Base-by-base conservation (phyloP, 495 filamentous ascomycete genomes). In the Neurospora tetraspora region DNA sequence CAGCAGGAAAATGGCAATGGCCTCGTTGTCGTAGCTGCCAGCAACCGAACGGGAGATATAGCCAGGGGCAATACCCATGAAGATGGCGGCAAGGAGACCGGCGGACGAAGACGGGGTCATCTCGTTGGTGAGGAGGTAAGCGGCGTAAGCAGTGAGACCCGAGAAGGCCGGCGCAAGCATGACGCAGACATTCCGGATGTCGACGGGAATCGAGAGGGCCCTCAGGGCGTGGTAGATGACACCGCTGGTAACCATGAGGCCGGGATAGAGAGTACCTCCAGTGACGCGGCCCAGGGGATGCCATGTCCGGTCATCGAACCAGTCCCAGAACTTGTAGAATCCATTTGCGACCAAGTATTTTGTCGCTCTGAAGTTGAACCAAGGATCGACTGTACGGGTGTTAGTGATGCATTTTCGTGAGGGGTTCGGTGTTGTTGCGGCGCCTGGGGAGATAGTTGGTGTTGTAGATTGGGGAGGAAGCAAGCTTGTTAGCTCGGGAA, bases 231-330 rank as follows among this genome's bases (percentile, higher is more conserved):
- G 94, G 86, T 97, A 98, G 83, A 98, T 98, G 76, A 88, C 89
- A 74, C 96, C 96, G 84, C 94, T 98, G 77, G 96, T 99, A 78
- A 98, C 96, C 96, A 99, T 99, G 74, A 99, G 88, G 77, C 96
- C 96, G 23, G 96, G 96, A 81, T 99, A 99, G 71, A 99, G 89
- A 31, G 96, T 99, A 78, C 96, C 96, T 83, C 96, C 96, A 72
- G 96, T 99, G 77, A 99, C 96, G 84, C 96, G 93, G 73, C 96
- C 96, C 73, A 99, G 91, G 73, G 96, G 96, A 84, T 99, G 96
- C 96, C 96, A 99, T 89, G 96, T 99, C 86, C 96, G 91, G 86
- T 99, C 96, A 85, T 99, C 96, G 80, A 99, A 99, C 96, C 96
- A 99, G 83, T 99, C 95, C 96, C 96, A 99, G 80, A 99, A 99